These are phyloP conservation scores for Candida koratica DNA, from an alignment of 805 yeast genomes.

Conservation along the genomic window DNA sequence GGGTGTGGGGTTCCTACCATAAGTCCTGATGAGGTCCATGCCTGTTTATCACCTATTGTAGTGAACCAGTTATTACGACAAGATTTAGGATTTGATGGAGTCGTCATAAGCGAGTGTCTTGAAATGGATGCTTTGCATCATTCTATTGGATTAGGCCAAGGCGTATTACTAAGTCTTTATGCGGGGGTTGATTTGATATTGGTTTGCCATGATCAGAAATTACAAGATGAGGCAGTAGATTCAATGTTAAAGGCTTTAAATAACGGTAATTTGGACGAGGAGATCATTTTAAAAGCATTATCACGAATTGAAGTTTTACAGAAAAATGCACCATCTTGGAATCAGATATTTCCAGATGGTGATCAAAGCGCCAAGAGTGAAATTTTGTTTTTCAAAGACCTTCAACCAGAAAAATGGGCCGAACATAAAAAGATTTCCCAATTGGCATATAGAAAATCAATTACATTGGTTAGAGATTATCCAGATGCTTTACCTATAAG, in stretches of 20 bases:
- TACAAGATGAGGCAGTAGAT: conserved; percentile 55
- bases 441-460: conserved; percentile 46
- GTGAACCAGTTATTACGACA: conserved; percentile 48
- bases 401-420: conserved; percentile 31
- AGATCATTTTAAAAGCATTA: conserved; percentile 36
- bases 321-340: conserved; percentile 42
- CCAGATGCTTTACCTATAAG: conserved; percentile 48
- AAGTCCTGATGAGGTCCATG: conserved; percentile 58
- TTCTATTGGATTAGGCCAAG: conserved; percentile 64
- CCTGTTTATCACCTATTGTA: conserved; percentile 54
- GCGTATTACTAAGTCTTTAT: conserved; percentile 55
- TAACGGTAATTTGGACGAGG: conserved; percentile 43
- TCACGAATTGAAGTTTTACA: conserved; percentile 44
- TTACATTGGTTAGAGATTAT: conserved; percentile 53
- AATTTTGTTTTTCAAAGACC: conserved; percentile 23
- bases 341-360: conserved; percentile 37
- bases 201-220: conserved; percentile 53
- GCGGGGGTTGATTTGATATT: conserved; percentile 64
- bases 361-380: conserved; percentile 23
- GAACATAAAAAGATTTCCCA: conserved; percentile 43
- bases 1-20: conserved; percentile 64
- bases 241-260: conserved; percentile 35
- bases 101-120: conserved; percentile 56
- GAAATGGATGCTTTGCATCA: conserved; percentile 62
- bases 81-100: conserved; percentile 52